Evolutionary conservation across 2,329 filamentous ascomycete genomes (phyloP), one percentile per base, ranked within the genome.

Genomic region (Fusarium ramigenum): DNA sequence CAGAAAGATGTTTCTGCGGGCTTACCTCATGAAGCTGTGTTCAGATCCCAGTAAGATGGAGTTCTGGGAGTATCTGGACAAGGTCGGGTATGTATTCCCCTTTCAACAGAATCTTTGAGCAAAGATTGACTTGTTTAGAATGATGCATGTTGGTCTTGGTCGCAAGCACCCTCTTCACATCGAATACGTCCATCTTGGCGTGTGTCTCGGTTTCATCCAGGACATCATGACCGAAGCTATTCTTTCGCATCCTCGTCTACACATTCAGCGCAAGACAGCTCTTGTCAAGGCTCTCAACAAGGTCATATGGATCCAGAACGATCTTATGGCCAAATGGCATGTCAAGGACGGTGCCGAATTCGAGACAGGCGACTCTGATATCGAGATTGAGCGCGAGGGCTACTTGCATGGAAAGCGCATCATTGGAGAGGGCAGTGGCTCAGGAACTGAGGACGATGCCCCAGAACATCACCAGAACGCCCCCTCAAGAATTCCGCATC

Each of bases 241-340:
- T 58, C 87, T 96, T 56, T 91, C 88, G 7, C 88, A 94, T 77
- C 92, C 92, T 2, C 87, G 88, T 6, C 85, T 96, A 42, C 86
- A 87, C 42, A 86, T 93, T 76, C 85, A 87, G 64, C 88, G 88
- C 81, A 95, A 95, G 83, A 91, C 92, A 23, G 91, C 89, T 28
- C 87, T 96, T 9, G 87, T 95, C 52, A 93, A 92, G 79, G 93
- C 93, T 2, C 85, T 96, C 28, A 90, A 90, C 70, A 96, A 96
- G 81, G 91, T 96, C 32, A 91, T 96, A 73, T 96, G 93, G 93
- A 95, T 96, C 74, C 93, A 96, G 82, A 96, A 96, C 79, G 93
- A 96, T 80, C 86, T 96, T 36, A 93, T 96, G 80, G 92, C 93
- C n/a, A 93, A 92, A 80, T 95, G 93, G 91, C 93, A 94, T 77